Evolutionary conservation across 73 alveolate species (phyloP), one percentile per base, ranked within the genome.

Genomic region (Blepharisma japonicum): DNA sequence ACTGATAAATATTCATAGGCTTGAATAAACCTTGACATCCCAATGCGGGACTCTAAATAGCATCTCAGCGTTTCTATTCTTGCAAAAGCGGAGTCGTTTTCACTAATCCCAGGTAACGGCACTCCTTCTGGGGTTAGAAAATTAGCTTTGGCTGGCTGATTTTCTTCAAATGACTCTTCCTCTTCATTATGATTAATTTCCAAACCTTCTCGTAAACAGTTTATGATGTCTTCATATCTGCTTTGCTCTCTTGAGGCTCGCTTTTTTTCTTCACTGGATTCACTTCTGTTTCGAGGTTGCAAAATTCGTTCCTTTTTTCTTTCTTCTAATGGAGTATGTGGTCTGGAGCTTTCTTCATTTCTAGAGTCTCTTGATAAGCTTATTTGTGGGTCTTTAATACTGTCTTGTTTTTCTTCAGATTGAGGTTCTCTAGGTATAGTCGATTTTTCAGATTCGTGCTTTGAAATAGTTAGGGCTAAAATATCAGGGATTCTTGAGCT

Each of bases 11-110:
- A 81, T 54, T 55, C 53, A 71, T 92, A 92, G 7, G 94, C 98
- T 32, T 84, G 83, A 23, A 92, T 78, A 74, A 89, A 92, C 21
- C 56, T 50, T 38, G 53, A 84, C 47, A 81, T 91, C 32, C 98
- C 98, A 55, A 92, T 71, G 50, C 83, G 51, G 21, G 68, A 45
- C 77, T 92, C 98, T 51, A 92, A 78, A 77, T 89, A 92, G 38
- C 87, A 92, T 71, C 98, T 89, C 55, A 92, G 77, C 6, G 94
- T 88, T 80, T 92, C 98, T 25, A 92, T 92, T 55, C 92, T 86
- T 56, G 85, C 90, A 23, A 89, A 81, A 47, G 85, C 86, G 9
- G 98, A 86, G 53, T 92, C 98, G 32, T 84, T 80, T 25, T 90
- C 88, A 2, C 84, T 56, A 3, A 91, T 90, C 8, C 96, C 96